Conservation (phyloP, 192 early-diverging fungal species). For the Coemansia sp. region DNA sequence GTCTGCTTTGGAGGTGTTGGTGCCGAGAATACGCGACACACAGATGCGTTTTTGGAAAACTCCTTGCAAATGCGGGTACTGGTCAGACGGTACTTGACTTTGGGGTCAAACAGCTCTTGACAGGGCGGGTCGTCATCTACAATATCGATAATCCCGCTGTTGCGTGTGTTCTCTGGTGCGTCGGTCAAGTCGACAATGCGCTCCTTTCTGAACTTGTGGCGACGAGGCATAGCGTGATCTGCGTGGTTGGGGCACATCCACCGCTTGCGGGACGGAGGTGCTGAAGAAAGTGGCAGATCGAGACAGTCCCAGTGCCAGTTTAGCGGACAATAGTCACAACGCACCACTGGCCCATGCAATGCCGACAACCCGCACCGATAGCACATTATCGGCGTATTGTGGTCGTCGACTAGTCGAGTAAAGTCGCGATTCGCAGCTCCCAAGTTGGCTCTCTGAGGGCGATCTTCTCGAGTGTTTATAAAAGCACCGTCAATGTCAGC, state of each 20-base stretch:
- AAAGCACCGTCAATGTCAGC: slow-evolving; percentile 43
- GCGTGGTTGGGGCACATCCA: slow-evolving; percentile 59
- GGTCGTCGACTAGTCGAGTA: slow-evolving; percentile 45
- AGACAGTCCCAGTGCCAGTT: slow-evolving; percentile 58
- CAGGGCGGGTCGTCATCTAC: slow-evolving; percentile 51
- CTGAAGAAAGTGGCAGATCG: slow-evolving; percentile 47
- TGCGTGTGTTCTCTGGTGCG: slow-evolving; percentile 28
- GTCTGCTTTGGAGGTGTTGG: background rate
- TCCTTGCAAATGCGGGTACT: slow-evolving; percentile 35
- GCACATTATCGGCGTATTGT: slow-evolving; percentile 44
- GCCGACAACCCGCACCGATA: slow-evolving; percentile 51
- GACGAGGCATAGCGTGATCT: slow-evolving; percentile 43
- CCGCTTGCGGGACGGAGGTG: slow-evolving; percentile 38
- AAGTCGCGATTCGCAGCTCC: slow-evolving; percentile 39
- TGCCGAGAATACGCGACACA: background rate
- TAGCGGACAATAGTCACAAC: slow-evolving; percentile 54
- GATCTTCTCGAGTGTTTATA: slow-evolving; percentile 40
- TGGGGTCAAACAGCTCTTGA: slow-evolving; percentile 48
- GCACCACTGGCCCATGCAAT: slow-evolving; percentile 39
- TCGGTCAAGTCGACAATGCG: slow-evolving; percentile 44
- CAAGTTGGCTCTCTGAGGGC: slow-evolving; percentile 26
- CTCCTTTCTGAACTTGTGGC: slow-evolving; percentile 52
- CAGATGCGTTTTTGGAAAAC: slow-evolving; percentile 21
- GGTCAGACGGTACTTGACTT: slow-evolving; percentile 39
- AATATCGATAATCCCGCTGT: slow-evolving; percentile 47